Percentiles rank a stretch among this genome's conserved stretches.
Conservation (phyloP, 192 early-diverging fungal species). For the Mortierella claussenii region DNA sequence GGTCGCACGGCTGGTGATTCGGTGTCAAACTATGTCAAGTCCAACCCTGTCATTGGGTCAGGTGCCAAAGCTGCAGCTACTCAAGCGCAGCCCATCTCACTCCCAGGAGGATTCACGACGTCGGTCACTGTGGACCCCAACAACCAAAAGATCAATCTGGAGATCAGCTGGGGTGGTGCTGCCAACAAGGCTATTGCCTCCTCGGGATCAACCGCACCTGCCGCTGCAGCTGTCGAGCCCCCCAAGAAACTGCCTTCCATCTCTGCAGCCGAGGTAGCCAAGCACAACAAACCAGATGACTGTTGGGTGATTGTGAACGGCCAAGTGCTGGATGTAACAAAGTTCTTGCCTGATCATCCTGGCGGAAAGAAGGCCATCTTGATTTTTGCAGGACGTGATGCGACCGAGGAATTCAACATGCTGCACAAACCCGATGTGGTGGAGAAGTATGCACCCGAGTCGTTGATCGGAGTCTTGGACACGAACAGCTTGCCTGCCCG, state of each 20-base stretch:
- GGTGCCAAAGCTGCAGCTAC: constrained; percentile 63
- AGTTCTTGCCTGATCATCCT: constrained; percentile 84
- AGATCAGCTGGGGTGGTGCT: constrained; percentile 63
- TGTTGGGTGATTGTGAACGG: constrained; percentile 92
- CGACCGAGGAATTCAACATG: constrained; percentile 88
- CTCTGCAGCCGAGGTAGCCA: constrained; percentile 81
- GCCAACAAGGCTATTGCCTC: constrained; percentile 12
- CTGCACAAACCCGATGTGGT: constrained; percentile 86
- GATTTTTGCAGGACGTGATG: constrained; percentile 87
- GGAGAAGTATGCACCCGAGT: constrained; percentile 70
- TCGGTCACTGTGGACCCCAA: constrained; percentile 65
- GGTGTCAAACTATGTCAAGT: constrained; percentile 70
- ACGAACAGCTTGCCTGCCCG: constrained; percentile 39
- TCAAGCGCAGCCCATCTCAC: constrained; percentile 73
- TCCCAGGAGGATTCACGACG: constrained; percentile 74
- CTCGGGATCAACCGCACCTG: constrained; percentile 39
- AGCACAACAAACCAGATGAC: constrained; percentile 84
- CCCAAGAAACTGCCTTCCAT: constrained; percentile 60
- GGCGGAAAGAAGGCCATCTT: constrained; percentile 89
- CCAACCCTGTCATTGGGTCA: constrained; percentile 62
- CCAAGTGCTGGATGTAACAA: constrained; percentile 80
- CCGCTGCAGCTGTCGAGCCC: constrained; percentile 54
- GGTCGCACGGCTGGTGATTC: constrained; percentile 90
- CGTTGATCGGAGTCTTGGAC: constrained; percentile 42
- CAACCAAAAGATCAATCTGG: constrained; percentile 59